phyloP scores from a whole-genome alignment of 306 rosid genomes.

The Oxytropis ochrocephala region DNA sequence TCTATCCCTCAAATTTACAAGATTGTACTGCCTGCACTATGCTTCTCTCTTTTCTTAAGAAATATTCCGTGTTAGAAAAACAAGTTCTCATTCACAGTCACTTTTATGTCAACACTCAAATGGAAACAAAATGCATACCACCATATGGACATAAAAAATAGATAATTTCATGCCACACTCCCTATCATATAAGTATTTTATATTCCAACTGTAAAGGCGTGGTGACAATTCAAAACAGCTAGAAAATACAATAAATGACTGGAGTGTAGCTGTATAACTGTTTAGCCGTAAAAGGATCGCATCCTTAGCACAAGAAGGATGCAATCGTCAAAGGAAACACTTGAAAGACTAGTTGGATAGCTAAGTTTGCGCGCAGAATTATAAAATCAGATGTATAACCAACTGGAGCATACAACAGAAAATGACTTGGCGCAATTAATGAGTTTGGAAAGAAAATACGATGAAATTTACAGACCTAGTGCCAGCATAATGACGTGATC shows the following conservation, averaged over 20 bases:
- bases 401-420: neutral
- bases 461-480: constrained; percentile 58
- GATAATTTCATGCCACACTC: neutral
- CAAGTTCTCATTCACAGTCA: neutral
- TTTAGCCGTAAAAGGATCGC: neutral
- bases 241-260: neutral
- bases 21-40: neutral
- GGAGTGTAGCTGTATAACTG: neutral
- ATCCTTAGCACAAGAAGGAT: neutral
- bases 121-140: neutral
- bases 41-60: neutral
- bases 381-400: constrained; percentile 7
- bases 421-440: neutral
- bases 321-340: neutral
- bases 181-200: neutral
- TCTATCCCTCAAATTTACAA: constrained; percentile 16
- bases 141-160: constrained; percentile 5
- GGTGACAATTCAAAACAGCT: constrained; percentile 8
- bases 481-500: constrained; percentile 99
- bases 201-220: constrained; percentile 3
- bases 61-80: neutral
- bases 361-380: constrained; percentile 2
- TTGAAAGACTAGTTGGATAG: neutral
- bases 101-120: constrained; percentile 1
- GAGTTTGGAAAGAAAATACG: neutral